Base-by-base conservation (phyloP, 495 filamentous ascomycete species). In the Niebla homalea region DNA sequence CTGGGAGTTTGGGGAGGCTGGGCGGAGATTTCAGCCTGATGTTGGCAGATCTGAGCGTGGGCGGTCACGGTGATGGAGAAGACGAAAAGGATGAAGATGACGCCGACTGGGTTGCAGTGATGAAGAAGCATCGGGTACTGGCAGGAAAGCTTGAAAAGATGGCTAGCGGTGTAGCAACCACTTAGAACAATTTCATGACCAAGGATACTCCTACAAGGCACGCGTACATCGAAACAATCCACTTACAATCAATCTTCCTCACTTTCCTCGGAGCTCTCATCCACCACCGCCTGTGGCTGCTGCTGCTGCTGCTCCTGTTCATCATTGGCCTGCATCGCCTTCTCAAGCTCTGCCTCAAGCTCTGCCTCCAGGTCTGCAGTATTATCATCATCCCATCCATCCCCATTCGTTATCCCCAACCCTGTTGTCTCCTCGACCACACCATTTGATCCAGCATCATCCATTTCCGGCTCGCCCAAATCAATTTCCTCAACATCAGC, bases 1-100 rank as follows among this genome's bases (percentile, higher is more conserved):
- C 89, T 2, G 88, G 89, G 16, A 95, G 89, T 67, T 67, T 99
- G 52, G 92, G 92, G 5, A 76, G 93, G 23, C 67, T 97, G 1
- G 93, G 93, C 6, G 89, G 87, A 1, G 93, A 97, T 64, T 97
- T 97, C 69, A 85, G 89, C 38, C 70, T 94, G 68, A 77, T 95
- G 40, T 65, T 97, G 49, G 87, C 87, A 0, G 74, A 80, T 43
- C 59, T 93, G 29, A 67, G 72, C 15, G 78, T 78, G 36, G 72
- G 74, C 2, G 72, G 73, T 12, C 76, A 73, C 19, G 64, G 62
- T 7, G 64, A 64, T 32, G 36, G 49, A 21, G 49, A 51, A 1
- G 53, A 56, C 6, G 54, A 36, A 2, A 46, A 53, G 4, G 48
- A 49, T 3, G 39, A 44, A 8, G 22, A 36, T 7, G 48, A 49